Base-by-base conservation (phyloP, 208 protist species). In the Acanthamoeba sp. region DNA sequence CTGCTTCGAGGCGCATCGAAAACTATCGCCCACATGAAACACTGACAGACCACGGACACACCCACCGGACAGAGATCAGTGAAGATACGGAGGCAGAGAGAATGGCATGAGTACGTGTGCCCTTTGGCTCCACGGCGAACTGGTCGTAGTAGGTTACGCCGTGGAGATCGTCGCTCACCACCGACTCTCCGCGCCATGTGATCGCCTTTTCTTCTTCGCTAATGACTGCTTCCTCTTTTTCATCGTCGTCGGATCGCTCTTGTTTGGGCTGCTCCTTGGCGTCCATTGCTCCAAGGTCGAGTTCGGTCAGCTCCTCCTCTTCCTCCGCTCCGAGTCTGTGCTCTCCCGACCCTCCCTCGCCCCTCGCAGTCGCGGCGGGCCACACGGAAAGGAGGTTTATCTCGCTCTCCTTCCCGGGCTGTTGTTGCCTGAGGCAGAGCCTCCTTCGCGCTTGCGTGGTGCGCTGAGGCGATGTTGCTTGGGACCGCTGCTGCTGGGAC, bases 281-380 rank as follows among this genome's bases (percentile, higher is more conserved):
- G 27, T 87, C 45, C 78, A 50, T 87, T 1, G 24, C 78, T 5
- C 6, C 34, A n/a, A 45, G 38, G 40, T 80, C 32, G 20, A 87
- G 40, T 20, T 87, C 78, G 27, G 78, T 87, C n/a, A 87, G 78
- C 12, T 87, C 78, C n/a, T 87, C 78, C 14, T 87, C 78, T n/a
- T 59, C 42, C 24, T 22, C 78, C 16, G 2, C 78, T 29, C 2
- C 55, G 5, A 27, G 2, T 52, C 24, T 29, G 22, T 62, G 55
- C 55, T 62, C 55, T 62, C 55, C 55, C 22, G 22, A 16, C 22
- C 55, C 16, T n/a, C 55, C 22, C n/a, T 29, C n/a, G 29, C 4
- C 48, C 48, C 16, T 52, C 14, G 78, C 27, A 4, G 40, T 38
- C 1, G 62, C 29, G 7, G 62, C 24, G 22, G 55, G 55, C 55